These are phyloP conservation scores for Scheffersomyces stipitis DNA, from an alignment of 805 yeast species.

Conservation along the genomic window DNA sequence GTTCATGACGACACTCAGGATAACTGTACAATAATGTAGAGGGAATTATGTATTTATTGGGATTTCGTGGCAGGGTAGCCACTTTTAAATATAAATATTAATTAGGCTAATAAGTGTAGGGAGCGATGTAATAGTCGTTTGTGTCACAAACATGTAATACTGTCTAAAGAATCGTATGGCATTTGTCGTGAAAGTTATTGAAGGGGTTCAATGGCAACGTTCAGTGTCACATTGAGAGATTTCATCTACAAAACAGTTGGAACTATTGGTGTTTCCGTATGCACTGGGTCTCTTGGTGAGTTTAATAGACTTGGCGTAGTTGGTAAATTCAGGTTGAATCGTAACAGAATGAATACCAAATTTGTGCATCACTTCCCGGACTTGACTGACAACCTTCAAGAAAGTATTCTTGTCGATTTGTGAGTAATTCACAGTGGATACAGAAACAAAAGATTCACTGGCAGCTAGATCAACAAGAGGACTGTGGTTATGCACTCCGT, in stretches of 20 bases:
- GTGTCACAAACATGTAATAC: neutral
- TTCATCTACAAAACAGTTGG: constrained; percentile 30
- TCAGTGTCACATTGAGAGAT: constrained; percentile 30
- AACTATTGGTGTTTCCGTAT: constrained; percentile 31
- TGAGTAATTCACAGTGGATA: constrained; percentile 50
- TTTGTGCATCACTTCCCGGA: constrained; percentile 74
- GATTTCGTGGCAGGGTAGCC: neutral
- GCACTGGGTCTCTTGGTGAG: constrained; percentile 14
- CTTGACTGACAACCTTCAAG: constrained; percentile 66
- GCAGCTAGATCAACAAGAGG: constrained; percentile 18
- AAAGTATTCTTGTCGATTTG: constrained; percentile 44
- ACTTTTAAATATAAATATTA: no score
- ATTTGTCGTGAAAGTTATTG: neutral
- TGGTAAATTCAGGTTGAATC: constrained; percentile 87
- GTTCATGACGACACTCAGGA: neutral
- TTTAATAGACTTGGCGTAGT: constrained; percentile 8
- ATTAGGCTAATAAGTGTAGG: neutral
- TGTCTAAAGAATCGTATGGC: neutral
- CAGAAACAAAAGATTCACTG: constrained; percentile 3
- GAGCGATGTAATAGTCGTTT: neutral
- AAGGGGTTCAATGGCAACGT: constrained; percentile 15
- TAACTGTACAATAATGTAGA: constrained; percentile 1
- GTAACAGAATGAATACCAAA: constrained; percentile 92
- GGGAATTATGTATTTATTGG: neutral
- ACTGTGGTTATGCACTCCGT: constrained; percentile 7